A percentile compares a stretch with the other conserved stretches of the same genome.
These are phyloP conservation scores for Cladosporium austrohemisphaericum DNA, from an alignment of 2,329 filamentous ascomycete species.

Conservation along the genomic window DNA sequence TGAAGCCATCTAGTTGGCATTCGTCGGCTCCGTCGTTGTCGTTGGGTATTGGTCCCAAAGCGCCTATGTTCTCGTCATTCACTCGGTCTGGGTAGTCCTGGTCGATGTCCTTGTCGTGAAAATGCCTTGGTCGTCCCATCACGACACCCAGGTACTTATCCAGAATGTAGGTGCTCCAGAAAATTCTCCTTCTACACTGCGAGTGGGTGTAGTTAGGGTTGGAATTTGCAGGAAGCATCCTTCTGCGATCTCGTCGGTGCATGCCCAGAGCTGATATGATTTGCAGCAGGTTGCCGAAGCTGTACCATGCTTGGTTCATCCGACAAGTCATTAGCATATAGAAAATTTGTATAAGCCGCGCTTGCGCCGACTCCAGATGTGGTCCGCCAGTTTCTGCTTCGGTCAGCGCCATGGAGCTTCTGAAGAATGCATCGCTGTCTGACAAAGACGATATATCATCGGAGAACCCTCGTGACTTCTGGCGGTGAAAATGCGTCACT, in stretches of 20 bases:
- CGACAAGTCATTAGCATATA: slow-evolving; percentile 19
- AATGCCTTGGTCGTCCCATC: slow-evolving; percentile 57
- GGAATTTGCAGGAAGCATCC: not conserved
- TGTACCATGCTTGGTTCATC: slow-evolving; percentile 35
- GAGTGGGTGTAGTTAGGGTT: slow-evolving; percentile 42
- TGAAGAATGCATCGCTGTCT: slow-evolving; percentile 12
- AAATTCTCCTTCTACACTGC: slow-evolving; percentile 56
- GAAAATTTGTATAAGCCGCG: slow-evolving; percentile 20
- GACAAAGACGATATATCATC: slow-evolving; percentile 25
- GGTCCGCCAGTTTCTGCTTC: slow-evolving; percentile 17
- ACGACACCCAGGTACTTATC: slow-evolving; percentile 63
- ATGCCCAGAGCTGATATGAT: slow-evolving; percentile 21
- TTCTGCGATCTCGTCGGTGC: slow-evolving; percentile 13
- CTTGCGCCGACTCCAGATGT: slow-evolving; percentile 19
- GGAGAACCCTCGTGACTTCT: slow-evolving; percentile 43
- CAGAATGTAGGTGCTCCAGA: slow-evolving; percentile 61
- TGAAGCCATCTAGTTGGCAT: slow-evolving; percentile 49
- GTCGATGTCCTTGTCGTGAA: slow-evolving; percentile 62
- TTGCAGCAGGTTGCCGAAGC: slow-evolving; percentile 26
- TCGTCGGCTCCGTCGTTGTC: slow-evolving; percentile 34
- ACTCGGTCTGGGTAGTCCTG: slow-evolving; percentile 55
- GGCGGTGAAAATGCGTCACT: slow-evolving; percentile 14
- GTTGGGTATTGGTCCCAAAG: slow-evolving; percentile 30
- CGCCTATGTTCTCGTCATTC: slow-evolving; percentile 56
- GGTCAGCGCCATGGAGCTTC: slow-evolving; percentile 3